Evolutionary conservation across 805 yeast species (phyloP), one percentile per base, ranked within the genome.

Genomic region (Blastobotrys chiropterorum): DNA sequence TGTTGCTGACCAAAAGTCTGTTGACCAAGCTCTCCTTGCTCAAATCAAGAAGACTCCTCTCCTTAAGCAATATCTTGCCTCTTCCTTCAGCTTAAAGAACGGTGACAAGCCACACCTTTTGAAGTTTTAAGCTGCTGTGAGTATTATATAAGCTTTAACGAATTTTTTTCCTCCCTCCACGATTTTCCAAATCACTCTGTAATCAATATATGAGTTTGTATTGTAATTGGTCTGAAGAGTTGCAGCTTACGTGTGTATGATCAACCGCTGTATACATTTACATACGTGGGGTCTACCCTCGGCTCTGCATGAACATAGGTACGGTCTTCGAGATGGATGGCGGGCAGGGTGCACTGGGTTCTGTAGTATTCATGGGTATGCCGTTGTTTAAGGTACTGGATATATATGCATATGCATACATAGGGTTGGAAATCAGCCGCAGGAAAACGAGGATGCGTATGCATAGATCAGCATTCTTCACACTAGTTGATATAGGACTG

Each of bases 51-150:
- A 90, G 82, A 90, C 96, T 69, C 95, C 97, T 74, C 82, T 89
- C 73, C 86, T 92, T 76, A 88, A 89, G 78, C 95, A 90, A 80
- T 92, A 92, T 86, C 83, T 92, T 73, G 85, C 96, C 66, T 74
- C 97, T 67, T 79, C 95, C 64, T 92, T 92, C 90, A 86, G 97
- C 67, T 85, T 94, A 78, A 90, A 89, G 86, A 83, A 81, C 78
- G 98, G 98, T 77, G 99, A 92, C 83, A 89, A 80, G 77, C 99
- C 98, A 71, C 98, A 92, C 78, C 83, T 86, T 74, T 87, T 94
- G 85, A 89, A 87, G 82, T 92, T 94, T 78, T 92, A 90, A 85
- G 67, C 52, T 26, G 34, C 34, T 26, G 34, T 26, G 34, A 26
- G 34, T 17, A 39, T 31, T 38, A 17, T 31, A 34, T 39, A 20